Conservation (phyloP, 2,329 filamentous ascomycete species). For the Lizonia empirigonia region DNA sequence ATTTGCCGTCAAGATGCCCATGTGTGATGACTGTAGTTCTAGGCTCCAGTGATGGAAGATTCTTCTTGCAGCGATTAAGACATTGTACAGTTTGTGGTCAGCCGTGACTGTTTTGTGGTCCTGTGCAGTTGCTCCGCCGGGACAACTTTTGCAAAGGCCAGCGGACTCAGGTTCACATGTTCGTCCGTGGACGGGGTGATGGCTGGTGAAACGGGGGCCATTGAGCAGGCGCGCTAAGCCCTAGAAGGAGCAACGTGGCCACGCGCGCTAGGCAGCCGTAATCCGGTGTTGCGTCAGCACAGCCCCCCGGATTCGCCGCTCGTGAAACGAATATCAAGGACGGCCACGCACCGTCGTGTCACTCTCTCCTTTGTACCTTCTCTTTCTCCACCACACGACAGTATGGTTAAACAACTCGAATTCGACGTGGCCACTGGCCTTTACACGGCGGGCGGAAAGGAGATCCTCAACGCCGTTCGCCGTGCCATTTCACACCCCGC, state of each 20-base stretch:
- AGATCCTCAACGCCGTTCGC: slow-evolving; percentile 40
- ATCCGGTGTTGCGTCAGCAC: slow-evolving; percentile 19
- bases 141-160: neutral
- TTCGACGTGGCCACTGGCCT: slow-evolving; percentile 12
- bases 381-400: slow-evolving; percentile 8
- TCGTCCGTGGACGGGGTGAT: slow-evolving; percentile 7
- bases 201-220: slow-evolving; percentile 20
- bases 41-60: neutral
- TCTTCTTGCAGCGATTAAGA: no score
- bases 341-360: slow-evolving; percentile 5
- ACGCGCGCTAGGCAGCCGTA: slow-evolving; percentile 20
- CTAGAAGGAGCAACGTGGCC: slow-evolving; percentile 6
- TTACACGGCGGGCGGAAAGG: slow-evolving; percentile 12
- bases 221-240: slow-evolving; percentile 26
- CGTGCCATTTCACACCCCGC: slow-evolving; percentile 39
- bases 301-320: slow-evolving; percentile 28
- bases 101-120: neutral
- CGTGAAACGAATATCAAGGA: slow-evolving; percentile 15
- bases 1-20: neutral
- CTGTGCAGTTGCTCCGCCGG: neutral
- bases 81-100: no score
- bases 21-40: neutral
- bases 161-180: neutral
- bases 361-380: slow-evolving; percentile 9
- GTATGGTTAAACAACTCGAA: slow-evolving; percentile 5